Evolutionary conservation across 106 monocot genomes (phyloP), one percentile per base, ranked within the genome.

Genomic region (Triglochin maritima): DNA sequence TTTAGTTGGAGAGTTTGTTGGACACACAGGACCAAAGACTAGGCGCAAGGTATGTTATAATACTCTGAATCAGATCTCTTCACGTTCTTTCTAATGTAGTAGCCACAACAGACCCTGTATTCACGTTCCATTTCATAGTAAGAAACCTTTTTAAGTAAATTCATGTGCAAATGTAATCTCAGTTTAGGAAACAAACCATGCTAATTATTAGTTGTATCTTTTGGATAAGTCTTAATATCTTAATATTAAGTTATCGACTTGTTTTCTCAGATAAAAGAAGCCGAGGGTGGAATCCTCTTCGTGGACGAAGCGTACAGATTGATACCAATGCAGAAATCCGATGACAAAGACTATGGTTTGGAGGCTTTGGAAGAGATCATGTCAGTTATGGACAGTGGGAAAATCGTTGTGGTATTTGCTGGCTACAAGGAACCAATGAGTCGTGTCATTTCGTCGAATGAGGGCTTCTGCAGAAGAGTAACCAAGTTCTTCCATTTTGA

Each of bases 361-460:
- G 96, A 96, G 65, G 96, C 96, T 9, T 67, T 96, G 58, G 96
- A 96, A 67, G 96, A 96, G 66, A 96, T 96, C 46, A 96, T 96
- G 90, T 88, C 96, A 2, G 83, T 91, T 50, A 96, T 96, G 96
- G 96, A 96, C 71, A 78, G 76, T 56, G 90, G 91, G 44, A 96
- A 88, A 69, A 53, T 96, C 6, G 84, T 88, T 1, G 82, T 96
- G 4, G 78, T 96, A 62, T 96, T 96, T 75, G 91, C 96, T 61
- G 96, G 96, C 3, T 96, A 96, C 55, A 69, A 70, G 16, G 96
- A 91, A 13, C 96, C 96, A 3, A 96, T 96, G 96, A 81, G 88
- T 65, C 88, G 91, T 1, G 85, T 96, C 10, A 96, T 96, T 7
- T 55, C 71, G 15, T 90, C 96, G 2, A 96, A 96, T 57, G 96